Evolutionary conservation across 768 basidiomycete genomes (phyloP).

Genomic region (Amanita thiersii): DNA sequence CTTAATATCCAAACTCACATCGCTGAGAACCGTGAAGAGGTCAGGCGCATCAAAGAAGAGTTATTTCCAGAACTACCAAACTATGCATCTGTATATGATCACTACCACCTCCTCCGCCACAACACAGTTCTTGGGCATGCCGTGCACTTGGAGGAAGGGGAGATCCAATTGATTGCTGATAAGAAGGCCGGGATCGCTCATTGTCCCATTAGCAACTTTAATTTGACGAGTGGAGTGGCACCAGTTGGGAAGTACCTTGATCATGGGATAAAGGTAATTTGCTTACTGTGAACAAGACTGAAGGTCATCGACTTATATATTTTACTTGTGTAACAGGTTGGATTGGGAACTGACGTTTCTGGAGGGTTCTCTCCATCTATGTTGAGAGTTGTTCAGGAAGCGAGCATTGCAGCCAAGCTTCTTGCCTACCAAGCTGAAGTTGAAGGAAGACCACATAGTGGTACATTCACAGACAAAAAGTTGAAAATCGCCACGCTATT

Average conservation of each 20-base stretch:
- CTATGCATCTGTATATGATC: constrained; percentile 82
- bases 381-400: constrained; percentile 63
- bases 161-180: constrained; percentile 62
- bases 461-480: constrained; percentile 44
- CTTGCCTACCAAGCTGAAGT: constrained; percentile 42
- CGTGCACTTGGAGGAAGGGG: constrained; percentile 66
- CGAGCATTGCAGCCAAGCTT: constrained; percentile 77
- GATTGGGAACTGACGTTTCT: constrained; percentile 87
- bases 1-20: constrained; percentile 91
- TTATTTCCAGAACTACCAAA: constrained; percentile 58
- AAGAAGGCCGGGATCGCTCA: constrained; percentile 76
- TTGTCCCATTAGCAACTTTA: constrained; percentile 95
- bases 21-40: constrained; percentile 73
- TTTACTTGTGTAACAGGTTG: constrained; percentile 60
- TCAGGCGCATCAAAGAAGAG: constrained; percentile 50
- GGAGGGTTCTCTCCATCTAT: constrained; percentile 85
- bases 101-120: constrained; percentile 59
- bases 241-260: constrained; percentile 76
- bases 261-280: constrained; percentile 69
- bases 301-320: background rate
- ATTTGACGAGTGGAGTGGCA: constrained; percentile 80
- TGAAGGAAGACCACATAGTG: too few species aligned
- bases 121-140: constrained; percentile 90
- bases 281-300: background rate
- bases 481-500: constrained; percentile 70